These are phyloP conservation scores for Chytriomyces hyalinus DNA, from an alignment of 192 early-diverging fungal species.

Conservation along the genomic window DNA sequence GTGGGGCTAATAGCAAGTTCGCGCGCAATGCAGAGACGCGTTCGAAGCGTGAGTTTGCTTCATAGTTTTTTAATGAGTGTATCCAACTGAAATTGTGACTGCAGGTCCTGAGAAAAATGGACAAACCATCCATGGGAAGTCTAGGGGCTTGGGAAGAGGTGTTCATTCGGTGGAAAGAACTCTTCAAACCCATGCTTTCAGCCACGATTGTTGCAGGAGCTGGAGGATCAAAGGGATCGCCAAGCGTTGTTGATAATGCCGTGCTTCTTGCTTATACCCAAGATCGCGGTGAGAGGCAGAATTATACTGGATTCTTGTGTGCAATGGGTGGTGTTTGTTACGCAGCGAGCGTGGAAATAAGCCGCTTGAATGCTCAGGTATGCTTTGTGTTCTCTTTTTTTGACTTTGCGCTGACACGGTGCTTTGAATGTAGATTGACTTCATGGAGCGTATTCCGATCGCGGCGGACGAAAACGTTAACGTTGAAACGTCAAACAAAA, in stretches of 20 bases:
- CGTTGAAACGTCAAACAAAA: not conserved
- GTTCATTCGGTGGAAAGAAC: slow-evolving; percentile 71
- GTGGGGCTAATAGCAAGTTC: slow-evolving; percentile 47
- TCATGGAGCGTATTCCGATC: slow-evolving; percentile 9
- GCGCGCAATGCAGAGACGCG: slow-evolving; percentile 77
- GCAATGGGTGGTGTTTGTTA: slow-evolving; percentile 76
- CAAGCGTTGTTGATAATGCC: slow-evolving; percentile 3
- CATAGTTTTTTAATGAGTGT: not conserved
- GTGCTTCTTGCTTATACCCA: slow-evolving; percentile 16
- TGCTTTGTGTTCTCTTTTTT: not conserved
- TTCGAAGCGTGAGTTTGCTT: slow-evolving; percentile 51
- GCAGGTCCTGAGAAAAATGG: slow-evolving; percentile 66
- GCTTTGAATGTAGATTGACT: not conserved
- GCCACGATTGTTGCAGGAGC: not conserved
- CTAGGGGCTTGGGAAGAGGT: slow-evolving; percentile 84
- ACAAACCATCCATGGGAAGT: slow-evolving; percentile 72
- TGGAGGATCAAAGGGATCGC: not conserved
- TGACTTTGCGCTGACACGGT: not conserved
- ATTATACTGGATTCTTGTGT: slow-evolving; percentile 83
- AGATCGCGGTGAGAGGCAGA: slow-evolving; percentile 72
- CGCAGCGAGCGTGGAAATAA: slow-evolving; percentile 19
- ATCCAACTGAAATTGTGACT: not conserved
- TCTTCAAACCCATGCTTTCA: slow-evolving; percentile 48
- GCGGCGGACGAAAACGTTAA: slow-evolving; percentile 1
- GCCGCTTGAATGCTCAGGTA: not conserved